These are phyloP conservation scores for Avena insularis DNA, from an alignment of 176 grass and related monocot species.

Conservation along the genomic window DNA sequence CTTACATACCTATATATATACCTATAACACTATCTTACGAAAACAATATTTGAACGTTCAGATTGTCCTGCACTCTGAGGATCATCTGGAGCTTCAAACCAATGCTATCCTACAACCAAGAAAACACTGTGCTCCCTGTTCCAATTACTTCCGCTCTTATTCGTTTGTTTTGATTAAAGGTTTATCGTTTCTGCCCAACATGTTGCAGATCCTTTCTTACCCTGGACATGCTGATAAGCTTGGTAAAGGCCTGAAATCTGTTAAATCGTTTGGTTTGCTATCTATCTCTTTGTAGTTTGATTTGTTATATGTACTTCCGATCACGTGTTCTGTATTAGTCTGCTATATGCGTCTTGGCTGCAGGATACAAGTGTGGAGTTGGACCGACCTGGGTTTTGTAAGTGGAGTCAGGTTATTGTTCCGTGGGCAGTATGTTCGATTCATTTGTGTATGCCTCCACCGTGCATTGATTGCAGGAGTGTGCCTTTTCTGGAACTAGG, in stretches of 20 bases:
- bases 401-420: not conserved
- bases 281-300: too few species aligned
- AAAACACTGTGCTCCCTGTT: not conserved
- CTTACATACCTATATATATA: too few species aligned
- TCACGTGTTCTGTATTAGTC: not conserved
- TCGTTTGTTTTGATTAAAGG: not conserved
- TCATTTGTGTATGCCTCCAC: not conserved
- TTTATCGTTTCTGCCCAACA: not conserved
- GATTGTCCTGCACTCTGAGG: not conserved
- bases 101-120: not conserved
- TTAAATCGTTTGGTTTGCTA: too few species aligned
- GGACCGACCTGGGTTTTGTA: not conserved
- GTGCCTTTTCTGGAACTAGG: not conserved
- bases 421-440: not conserved
- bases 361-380: not conserved
- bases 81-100: not conserved
- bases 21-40: not conserved
- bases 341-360: not conserved
- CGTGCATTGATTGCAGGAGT: constrained; percentile 34
- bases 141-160: not conserved
- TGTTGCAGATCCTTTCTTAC: not conserved
- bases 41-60: not conserved
- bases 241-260: too few species aligned
- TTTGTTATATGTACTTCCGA: too few species aligned
- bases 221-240: too few species aligned